Percentiles rank a stretch among this genome's conserved stretches.
phyloP scores from a whole-genome alignment of 495 filamentous ascomycete species.

The Penicillium antarcticum region DNA sequence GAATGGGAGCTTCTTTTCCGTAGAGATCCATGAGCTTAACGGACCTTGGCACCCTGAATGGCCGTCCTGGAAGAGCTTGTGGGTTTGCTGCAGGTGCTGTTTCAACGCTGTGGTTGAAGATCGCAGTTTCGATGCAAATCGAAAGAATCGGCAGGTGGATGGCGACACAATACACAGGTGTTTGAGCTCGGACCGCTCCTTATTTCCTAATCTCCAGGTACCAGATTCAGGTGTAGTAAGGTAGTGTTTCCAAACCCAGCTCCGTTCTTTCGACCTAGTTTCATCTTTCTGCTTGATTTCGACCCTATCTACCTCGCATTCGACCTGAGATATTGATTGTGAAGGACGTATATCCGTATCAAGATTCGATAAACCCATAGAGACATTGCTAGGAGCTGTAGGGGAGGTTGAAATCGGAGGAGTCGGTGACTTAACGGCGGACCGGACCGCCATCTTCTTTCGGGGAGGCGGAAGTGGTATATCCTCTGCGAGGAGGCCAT shows the following conservation, averaged over 20 bases:
- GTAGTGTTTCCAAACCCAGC: slow-evolving; percentile 4
- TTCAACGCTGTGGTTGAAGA: too few relatives aligned
- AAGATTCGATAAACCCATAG: slow-evolving; percentile 5
- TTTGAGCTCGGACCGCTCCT: not conserved
- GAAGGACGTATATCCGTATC: not conserved
- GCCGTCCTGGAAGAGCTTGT: too few relatives aligned
- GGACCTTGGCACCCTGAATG: too few relatives aligned
- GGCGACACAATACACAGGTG: not conserved
- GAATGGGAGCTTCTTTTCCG: too few relatives aligned
- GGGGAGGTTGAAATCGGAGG: not conserved
- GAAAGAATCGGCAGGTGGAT: not conserved
- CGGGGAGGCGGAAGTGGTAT: not conserved
- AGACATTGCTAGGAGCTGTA: slow-evolving; percentile 1
- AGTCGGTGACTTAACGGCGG: not conserved
- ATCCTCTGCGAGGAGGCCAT: slow-evolving; percentile 4
- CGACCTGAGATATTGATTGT: slow-evolving; percentile 6
- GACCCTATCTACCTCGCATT: not conserved
- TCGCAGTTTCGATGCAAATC: not conserved
- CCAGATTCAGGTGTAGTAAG: not conserved
- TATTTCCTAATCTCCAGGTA: not conserved
- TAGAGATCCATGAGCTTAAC: too few relatives aligned
- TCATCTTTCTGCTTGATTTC: not conserved
- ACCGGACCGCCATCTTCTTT: not conserved
- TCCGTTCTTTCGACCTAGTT: slow-evolving; percentile 2
- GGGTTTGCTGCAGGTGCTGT: too few relatives aligned